Conservation (phyloP, 179 eudicot species). For the Silene vulgaris region DNA sequence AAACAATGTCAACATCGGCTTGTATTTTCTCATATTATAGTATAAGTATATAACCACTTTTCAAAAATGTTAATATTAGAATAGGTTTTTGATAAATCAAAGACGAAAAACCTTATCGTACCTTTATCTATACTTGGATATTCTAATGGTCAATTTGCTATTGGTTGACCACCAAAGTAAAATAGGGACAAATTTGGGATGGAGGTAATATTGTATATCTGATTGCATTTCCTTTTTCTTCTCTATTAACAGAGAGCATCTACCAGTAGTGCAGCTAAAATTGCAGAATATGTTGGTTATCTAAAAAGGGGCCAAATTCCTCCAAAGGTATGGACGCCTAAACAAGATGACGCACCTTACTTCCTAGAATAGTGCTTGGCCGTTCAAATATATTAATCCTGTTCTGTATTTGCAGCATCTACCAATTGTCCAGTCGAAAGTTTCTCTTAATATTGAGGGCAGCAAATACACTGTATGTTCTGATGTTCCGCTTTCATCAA, state of each 20-base stretch:
- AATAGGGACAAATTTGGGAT: neutral
- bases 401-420: slow-evolving; percentile 71
- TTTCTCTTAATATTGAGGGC: slow-evolving; percentile 93
- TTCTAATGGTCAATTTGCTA: neutral
- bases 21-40: neutral
- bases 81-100: neutral
- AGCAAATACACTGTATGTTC: slow-evolving; percentile 90
- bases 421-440: slow-evolving; percentile 83
- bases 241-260: slow-evolving; percentile 75
- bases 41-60: neutral
- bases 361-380: neutral
- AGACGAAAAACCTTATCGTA: neutral
- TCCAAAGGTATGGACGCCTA: slow-evolving; percentile 62
- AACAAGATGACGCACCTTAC: neutral
- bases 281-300: slow-evolving; percentile 89
- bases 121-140: neutral
- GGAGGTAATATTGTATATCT: neutral
- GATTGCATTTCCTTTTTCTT: slow-evolving; percentile 6
- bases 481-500: neutral
- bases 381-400: slow-evolving; percentile 8
- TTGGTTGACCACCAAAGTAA: neutral
- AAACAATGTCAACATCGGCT: neutral
- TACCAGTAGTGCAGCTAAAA: slow-evolving; percentile 90
- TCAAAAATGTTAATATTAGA: neutral
- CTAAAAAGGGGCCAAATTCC: slow-evolving; percentile 98